Conservation (phyloP, 2,329 filamentous ascomycete species). For the Hypoxylon sp. region DNA sequence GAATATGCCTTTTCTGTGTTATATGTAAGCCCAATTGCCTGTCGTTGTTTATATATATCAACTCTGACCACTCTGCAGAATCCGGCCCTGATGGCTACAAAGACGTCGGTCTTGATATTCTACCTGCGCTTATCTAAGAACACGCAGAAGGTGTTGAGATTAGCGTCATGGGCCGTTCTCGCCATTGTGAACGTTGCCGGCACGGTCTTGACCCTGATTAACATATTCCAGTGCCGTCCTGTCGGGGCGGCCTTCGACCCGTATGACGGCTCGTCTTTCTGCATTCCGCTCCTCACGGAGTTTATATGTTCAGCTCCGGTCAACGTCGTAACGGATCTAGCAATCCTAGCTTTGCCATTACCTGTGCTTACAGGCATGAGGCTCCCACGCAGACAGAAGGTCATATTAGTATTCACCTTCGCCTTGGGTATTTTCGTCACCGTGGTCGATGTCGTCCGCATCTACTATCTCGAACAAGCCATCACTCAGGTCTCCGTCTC, state of each 20-base stretch:
- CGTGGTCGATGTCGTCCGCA: conserved; percentile 87
- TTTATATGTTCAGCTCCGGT: conserved; percentile 84
- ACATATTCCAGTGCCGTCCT: conserved; percentile 87
- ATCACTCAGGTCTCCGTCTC: conserved; percentile 58
- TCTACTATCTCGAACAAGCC: conserved; percentile 88
- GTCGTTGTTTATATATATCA: conserved; percentile 5
- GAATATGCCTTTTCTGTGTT: conserved; percentile 75
- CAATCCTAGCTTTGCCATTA: conserved; percentile 87
- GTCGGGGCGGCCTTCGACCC: conserved; percentile 74
- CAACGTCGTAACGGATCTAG: conserved; percentile 91
- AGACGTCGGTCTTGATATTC: conserved; percentile 92
- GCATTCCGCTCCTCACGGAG: conserved; percentile 70
- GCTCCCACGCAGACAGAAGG: conserved; percentile 86
- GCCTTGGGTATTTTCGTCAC: conserved; percentile 88
- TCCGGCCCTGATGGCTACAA: conserved; percentile 88
- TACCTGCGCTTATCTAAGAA: conserved; percentile 86
- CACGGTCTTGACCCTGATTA: conserved; percentile 82
- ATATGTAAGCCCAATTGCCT: conserved; percentile 60
- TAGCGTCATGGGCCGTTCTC: conserved; percentile 84
- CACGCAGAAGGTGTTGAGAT: conserved; percentile 78
- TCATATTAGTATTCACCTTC: conserved; percentile 88
- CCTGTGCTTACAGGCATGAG: conserved; percentile 89
- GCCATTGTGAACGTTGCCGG: conserved; percentile 83
- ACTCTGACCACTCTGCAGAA: conserved; percentile 66
- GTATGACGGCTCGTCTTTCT: conserved; percentile 53